A percentile compares a stretch with the other conserved stretches of the same genome.
These are phyloP conservation scores for Amylocystis lapponica DNA, from an alignment of 768 basidiomycete species.

Conservation along the genomic window DNA sequence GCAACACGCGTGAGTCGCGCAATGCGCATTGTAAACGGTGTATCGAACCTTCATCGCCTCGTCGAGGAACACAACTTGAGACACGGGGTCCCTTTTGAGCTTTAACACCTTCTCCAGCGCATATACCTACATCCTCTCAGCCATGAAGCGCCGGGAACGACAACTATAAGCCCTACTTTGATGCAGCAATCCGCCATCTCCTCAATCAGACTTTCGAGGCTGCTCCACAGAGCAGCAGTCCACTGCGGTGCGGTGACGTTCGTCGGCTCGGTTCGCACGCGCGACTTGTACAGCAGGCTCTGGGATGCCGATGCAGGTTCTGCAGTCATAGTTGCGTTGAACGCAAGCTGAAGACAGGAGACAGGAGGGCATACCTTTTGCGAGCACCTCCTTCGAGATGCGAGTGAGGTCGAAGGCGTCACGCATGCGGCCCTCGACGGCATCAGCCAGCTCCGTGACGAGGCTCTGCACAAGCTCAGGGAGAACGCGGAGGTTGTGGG, in stretches of 20 bases:
- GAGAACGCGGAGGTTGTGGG: constrained; percentile 84
- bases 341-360: too few species aligned
- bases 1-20: not conserved
- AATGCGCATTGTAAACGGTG: not conserved
- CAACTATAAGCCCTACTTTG: constrained; percentile 50
- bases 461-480: constrained; percentile 79
- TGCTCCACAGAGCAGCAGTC: constrained; percentile 71
- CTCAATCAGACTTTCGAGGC: constrained; percentile 77
- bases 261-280: constrained; percentile 87
- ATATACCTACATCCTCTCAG: constrained; percentile 59
- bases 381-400: constrained; percentile 79
- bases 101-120: constrained; percentile 90
- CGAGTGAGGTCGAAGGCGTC: constrained; percentile 81
- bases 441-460: constrained; percentile 72
- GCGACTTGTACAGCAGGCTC: constrained; percentile 68
- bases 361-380: too few species aligned
- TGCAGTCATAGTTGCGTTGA: constrained; percentile 1
- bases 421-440: constrained; percentile 76
- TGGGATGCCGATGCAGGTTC: constrained; percentile 20
- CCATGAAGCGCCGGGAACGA: not conserved
- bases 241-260: constrained; percentile 84
- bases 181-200: constrained; percentile 90
- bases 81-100: constrained; percentile 78
- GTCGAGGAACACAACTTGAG: constrained; percentile 78
- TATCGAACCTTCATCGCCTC: constrained; percentile 70